Percentiles rank a stretch among this genome's conserved stretches.
These are phyloP conservation scores for Barbarea vulgaris DNA, from an alignment of 345 rosid species.

Conservation along the genomic window DNA sequence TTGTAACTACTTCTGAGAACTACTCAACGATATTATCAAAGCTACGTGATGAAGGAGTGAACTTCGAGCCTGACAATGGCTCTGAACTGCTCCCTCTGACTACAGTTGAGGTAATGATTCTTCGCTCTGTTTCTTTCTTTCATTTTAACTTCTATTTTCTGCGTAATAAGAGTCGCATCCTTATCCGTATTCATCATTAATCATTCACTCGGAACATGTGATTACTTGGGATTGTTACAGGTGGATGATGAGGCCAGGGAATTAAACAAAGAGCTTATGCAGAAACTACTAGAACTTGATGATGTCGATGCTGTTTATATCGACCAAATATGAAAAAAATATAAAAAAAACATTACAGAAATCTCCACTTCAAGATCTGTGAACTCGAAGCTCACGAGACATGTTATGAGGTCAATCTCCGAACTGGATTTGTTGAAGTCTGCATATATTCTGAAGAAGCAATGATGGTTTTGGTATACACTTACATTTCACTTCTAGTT, in stretches of 20 bases:
- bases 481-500: constrained; percentile 5
- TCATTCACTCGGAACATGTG: neutral
- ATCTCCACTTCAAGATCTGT: constrained; percentile 11
- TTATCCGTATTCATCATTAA: constrained; percentile 3
- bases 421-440: constrained; percentile 9
- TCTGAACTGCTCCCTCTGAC: constrained; percentile 81
- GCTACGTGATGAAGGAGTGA: constrained; percentile 74
- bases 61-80: constrained; percentile 86
- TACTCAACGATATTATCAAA: constrained; percentile 64
- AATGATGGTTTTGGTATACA: constrained; percentile 11
- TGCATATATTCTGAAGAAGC: constrained; percentile 27
- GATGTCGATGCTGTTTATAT: constrained; percentile 91
- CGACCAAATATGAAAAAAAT: constrained; percentile 62
- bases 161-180: neutral
- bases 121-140: neutral
- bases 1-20: constrained; percentile 74
- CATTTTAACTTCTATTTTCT: neutral
- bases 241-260: constrained; percentile 94
- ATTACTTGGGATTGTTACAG: constrained; percentile 41
- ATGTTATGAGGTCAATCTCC: constrained; percentile 12
- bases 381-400: neutral
- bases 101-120: constrained; percentile 65
- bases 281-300: constrained; percentile 81
- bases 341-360: neutral
- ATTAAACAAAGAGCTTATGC: constrained; percentile 81